Evolutionary conservation across 306 rosid species (phyloP).

Genomic region (Dalbergia oliveri): DNA sequence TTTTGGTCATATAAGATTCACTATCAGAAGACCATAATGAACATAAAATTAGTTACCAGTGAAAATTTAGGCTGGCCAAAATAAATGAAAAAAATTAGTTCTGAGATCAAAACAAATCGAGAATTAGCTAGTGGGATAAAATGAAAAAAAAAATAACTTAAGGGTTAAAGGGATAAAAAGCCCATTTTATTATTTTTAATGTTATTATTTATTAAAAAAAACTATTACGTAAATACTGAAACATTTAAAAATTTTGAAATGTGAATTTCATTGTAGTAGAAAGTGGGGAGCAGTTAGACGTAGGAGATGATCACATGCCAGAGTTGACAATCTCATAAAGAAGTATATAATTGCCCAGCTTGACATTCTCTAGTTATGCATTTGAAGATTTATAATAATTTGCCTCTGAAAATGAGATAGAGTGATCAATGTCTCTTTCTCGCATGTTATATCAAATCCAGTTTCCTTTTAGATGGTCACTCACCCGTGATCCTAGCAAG

Average conservation of each 20-base stretch:
- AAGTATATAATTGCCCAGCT: background rate
- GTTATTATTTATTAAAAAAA: no score
- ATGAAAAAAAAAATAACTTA: no score
- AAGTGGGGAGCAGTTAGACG: background rate
- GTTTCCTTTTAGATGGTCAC: background rate
- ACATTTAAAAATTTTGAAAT: background rate
- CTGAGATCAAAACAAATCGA: no score
- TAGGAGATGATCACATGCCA: conserved; percentile 1
- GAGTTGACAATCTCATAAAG: conserved; percentile 19
- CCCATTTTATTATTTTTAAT: no score
- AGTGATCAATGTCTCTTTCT: conserved; percentile 17
- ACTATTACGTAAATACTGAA: no score
- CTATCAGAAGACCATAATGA: no score
- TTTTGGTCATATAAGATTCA: no score
- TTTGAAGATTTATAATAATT: background rate
- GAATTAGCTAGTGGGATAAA: no score
- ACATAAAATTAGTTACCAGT: no score
- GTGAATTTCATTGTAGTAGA: background rate
- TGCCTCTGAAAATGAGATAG: background rate
- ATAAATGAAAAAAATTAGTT: no score
- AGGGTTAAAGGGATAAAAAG: no score
- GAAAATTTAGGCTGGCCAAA: no score
- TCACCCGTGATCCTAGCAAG: background rate
- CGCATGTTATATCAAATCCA: background rate
- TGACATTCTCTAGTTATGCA: background rate